Evolutionary conservation across 148 eudicot genomes (phyloP).

Genomic region (Vaccinium corymbosum): DNA sequence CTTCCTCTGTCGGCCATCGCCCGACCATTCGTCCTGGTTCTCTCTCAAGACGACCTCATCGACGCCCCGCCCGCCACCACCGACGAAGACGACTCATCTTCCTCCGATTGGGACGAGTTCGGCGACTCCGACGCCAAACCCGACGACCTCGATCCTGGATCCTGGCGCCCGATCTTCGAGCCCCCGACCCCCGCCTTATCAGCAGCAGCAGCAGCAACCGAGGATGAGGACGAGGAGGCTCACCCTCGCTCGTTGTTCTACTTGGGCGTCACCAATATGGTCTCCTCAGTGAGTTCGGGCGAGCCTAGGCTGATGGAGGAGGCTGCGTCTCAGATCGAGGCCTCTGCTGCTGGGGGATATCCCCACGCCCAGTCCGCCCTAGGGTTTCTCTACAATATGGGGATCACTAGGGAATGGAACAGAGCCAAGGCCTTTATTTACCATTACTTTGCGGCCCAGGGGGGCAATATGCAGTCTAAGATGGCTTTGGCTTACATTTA

Average conservation of each 20-base stretch:
- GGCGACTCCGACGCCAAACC: conserved; percentile 50
- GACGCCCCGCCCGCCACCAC: conserved; percentile 33
- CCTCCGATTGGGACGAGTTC: conserved; percentile 68
- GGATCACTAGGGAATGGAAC: conserved; percentile 55
- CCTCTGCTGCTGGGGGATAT: conserved; percentile 52
- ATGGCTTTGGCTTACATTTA: conserved; percentile 82
- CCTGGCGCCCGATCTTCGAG: conserved; percentile 72
- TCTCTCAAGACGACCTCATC: conserved; percentile 74
- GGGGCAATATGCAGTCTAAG: conserved; percentile 80
- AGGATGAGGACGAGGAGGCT: background rate
- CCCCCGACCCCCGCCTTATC: conserved; percentile 21
- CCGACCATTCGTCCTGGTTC: conserved; percentile 70
- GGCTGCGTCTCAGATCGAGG: conserved; percentile 61
- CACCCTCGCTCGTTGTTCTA: conserved; percentile 24
- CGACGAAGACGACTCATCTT: conserved; percentile 21
- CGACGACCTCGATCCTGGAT: conserved; percentile 68
- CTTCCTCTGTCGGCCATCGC: conserved; percentile 33
- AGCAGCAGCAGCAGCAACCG: conserved; percentile 3
- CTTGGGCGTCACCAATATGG: conserved; percentile 50
- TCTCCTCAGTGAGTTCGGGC: conserved; percentile 48
- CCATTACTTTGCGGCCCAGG: conserved; percentile 68
- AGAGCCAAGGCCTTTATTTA: conserved; percentile 68
- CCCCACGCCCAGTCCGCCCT: conserved; percentile 67
- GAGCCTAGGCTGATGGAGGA: conserved; percentile 58
- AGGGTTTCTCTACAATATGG: conserved; percentile 76